Base-by-base conservation (phyloP, 352 stramenopile species). In the Pythium rhizo-oryzae region DNA sequence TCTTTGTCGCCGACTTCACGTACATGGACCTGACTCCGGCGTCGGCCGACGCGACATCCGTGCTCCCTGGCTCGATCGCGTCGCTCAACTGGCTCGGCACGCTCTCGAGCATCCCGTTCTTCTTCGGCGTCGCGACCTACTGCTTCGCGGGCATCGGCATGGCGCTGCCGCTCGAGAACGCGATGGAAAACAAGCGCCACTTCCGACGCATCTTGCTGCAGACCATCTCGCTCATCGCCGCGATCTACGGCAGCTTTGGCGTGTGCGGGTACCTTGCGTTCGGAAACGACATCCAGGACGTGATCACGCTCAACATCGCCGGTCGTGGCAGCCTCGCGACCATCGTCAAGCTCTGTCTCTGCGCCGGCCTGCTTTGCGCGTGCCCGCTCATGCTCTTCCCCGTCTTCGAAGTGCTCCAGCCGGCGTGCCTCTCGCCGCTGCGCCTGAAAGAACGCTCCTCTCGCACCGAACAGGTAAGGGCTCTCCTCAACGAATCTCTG, bases 321-420 rank as follows among this genome's bases (percentile, higher is more conserved):
- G 72, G 62, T 21, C 76, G 67, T 19, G 70, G 71, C 21, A 76
- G 76, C 62, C 64, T 78, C 8, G 79, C 82, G 28, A 81, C 76
- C 24, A 80, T 89, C 70, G 89, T 96, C 60, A 91, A 96, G 69
- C 66, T 91, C 37, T 85, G 78, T 9, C 65, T 95, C 18, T 93
- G 79, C 57, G 68, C 82, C 0, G 89, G 80, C 2, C 67, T 96
- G 4, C 92, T 94, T 59, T 81, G 92, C 21, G 92, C 89, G 39
- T 94, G 90, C 62, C 89, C 89, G 35, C 77, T 96, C 33, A 94
- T 95, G 89, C 91, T 96, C 70, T 91, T 94, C 75, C 89, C 89
- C 3, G 85, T 92, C 13, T 89, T 85, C 68, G 78, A 76, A 53
- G 67, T 82, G 25, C 55, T 85, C 5, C 65, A 84, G 55, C 61